Evolutionary conservation across 2,329 filamentous ascomycete genomes (phyloP).

Genomic region (Kalaharituber pfeilii): DNA sequence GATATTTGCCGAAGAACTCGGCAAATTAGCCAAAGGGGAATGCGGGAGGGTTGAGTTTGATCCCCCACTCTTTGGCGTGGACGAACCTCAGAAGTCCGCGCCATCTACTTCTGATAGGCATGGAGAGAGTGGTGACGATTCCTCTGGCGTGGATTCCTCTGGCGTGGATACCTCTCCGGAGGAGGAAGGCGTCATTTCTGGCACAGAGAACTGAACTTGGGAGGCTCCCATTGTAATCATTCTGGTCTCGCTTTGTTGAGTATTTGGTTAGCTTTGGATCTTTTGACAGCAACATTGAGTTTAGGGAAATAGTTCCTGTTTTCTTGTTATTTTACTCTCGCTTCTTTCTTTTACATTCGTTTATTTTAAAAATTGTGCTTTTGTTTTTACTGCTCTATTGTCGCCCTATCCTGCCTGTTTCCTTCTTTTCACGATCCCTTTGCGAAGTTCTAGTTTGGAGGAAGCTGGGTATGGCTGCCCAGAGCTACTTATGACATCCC

Average conservation of each 20-base stretch:
- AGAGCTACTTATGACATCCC: no score
- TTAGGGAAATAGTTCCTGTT: not conserved
- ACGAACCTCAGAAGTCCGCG: no score
- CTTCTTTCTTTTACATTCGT: not conserved
- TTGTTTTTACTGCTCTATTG: not conserved
- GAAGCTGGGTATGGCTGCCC: no score
- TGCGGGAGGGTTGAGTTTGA: not conserved
- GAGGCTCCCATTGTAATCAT: no score
- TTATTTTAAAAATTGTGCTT: no score
- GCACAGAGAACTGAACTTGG: not conserved
- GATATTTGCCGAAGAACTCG: constrained; percentile 61
- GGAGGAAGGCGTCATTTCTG: not conserved
- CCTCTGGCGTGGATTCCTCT: not conserved
- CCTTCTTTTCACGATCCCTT: no score
- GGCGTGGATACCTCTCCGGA: not conserved
- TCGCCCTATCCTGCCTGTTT: not conserved
- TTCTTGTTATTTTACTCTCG: not conserved
- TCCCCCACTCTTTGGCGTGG: not conserved
- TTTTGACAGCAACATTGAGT: no score
- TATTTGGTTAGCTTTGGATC: no score
- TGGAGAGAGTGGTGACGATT: no score
- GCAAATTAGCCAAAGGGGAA: constrained; percentile 42
- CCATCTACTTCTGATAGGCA: no score
- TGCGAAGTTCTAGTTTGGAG: no score
- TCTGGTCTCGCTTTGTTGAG: no score